Evolutionary conservation across 306 rosid species (phyloP).

Genomic region (Ormosia emarginata): DNA sequence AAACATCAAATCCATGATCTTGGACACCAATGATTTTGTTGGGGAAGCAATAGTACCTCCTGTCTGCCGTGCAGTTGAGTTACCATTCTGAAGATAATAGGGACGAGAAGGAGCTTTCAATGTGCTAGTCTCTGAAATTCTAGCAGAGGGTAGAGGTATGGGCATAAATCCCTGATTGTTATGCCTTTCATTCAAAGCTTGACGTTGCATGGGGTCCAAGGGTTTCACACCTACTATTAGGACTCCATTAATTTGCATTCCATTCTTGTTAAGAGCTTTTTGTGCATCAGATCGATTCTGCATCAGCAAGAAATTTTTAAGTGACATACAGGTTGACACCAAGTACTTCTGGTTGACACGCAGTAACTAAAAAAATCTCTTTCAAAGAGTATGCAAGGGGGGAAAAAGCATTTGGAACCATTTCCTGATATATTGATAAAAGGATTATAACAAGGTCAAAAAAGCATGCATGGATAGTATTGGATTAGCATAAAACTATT

Average conservation of each 20-base stretch:
- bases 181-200: conserved; percentile 63
- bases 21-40: conserved; percentile 77
- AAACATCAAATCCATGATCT: conserved; percentile 92
- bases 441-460: not conserved
- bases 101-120: conserved; percentile 47
- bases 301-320: conserved; percentile 29
- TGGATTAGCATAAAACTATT: not conserved
- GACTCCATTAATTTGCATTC: conserved; percentile 85
- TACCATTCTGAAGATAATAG: conserved; percentile 77
- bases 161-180: conserved; percentile 77
- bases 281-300: conserved; percentile 89
- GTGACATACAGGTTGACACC: not conserved
- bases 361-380: not conserved
- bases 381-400: not conserved
- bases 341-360: not conserved
- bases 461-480: not conserved
- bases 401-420: not conserved
- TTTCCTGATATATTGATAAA: not conserved
- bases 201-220: conserved; percentile 91
- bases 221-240: conserved; percentile 91
- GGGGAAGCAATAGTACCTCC: conserved; percentile 95
- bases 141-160: conserved; percentile 53
- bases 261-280: conserved; percentile 87
- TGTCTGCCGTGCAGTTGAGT: conserved; percentile 47
- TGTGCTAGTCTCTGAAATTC: conserved; percentile 49